Evolutionary conservation across 768 basidiomycete genomes (phyloP), one percentile per base, ranked within the genome.

Genomic region (Serendipita sp.): DNA sequence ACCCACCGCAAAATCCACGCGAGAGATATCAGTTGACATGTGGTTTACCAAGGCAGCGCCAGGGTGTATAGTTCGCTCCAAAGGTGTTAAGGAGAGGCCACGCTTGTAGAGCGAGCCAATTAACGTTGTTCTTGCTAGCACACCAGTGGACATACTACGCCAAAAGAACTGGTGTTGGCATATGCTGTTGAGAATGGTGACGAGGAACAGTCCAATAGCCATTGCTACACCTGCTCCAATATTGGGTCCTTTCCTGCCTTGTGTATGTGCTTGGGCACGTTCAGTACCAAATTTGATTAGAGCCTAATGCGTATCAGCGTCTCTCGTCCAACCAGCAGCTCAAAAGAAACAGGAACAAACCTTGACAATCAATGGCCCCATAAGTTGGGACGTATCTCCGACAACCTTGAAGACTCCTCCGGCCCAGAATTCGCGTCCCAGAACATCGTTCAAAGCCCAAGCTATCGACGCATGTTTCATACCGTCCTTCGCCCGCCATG

Each of bases 91-190:
- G 38, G 76, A 75, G 41, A 89, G 78, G 3, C 83, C 81, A 58
- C 86, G 83, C 68, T 85, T 81, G 74, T 88, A 91, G 23, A 89
- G 80, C 0, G 82, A 82, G 46, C 80, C 79, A 60, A 86, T 88
- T 32, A 91, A 76, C 10, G 86, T 82, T 0, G 81, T 81, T 65
- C 88, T 79, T 0, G 81, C 79, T 30, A 88, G 75, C 2, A 85
- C 79, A 30, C 89, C 88, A 0, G 82, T 81, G 30, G 77, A 74
- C 81, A 86, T 86, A 3, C 83, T 82, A 47, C 83, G 77, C 78
- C 83, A 84, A 76, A 89, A 88, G 74, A 85, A 88, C 76, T 86
- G 85, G 70, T 89, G 84, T 60, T 83, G 78, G 54, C 78, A 78
- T 52, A 89, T 70, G 68, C 82, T 83, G 0, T 83, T 72, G 13